phyloP scores from a whole-genome alignment of 192 early-diverging fungal species.

The Backusella westeae region DNA sequence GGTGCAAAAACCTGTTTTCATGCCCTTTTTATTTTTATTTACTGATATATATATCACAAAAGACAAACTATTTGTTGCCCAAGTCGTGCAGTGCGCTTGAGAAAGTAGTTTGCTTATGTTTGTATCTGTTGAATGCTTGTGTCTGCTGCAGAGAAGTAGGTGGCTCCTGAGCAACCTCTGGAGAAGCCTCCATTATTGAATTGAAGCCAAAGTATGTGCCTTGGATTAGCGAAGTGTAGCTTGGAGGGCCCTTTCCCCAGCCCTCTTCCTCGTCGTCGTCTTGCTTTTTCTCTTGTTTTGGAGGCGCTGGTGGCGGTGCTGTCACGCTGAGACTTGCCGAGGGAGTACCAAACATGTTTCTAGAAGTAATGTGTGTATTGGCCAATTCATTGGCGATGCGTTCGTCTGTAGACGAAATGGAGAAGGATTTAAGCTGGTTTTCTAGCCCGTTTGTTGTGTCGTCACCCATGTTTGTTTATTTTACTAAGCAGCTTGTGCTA shows the following conservation, averaged over 20 bases:
- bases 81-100: background rate
- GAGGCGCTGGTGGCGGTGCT: background rate
- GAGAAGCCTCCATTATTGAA: constrained; percentile 9
- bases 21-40: background rate
- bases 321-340: background rate
- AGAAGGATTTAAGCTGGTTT: constrained; percentile 4
- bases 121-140: background rate
- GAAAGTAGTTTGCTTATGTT: background rate
- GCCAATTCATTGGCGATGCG: background rate
- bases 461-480: background rate
- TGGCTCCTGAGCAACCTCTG: background rate
- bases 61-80: background rate
- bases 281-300: background rate
- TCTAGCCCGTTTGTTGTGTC: background rate
- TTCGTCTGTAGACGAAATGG: background rate
- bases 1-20: too few relatives aligned
- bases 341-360: background rate
- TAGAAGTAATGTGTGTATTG: background rate
- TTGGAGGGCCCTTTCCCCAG: constrained; percentile 10
- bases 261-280: background rate
- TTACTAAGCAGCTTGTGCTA: too few relatives aligned
- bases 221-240: background rate
- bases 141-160: background rate
- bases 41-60: background rate
- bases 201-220: constrained; percentile 13